Base-by-base conservation (phyloP, 176 grass and related monocot species). In the Raddia guianensis region DNA sequence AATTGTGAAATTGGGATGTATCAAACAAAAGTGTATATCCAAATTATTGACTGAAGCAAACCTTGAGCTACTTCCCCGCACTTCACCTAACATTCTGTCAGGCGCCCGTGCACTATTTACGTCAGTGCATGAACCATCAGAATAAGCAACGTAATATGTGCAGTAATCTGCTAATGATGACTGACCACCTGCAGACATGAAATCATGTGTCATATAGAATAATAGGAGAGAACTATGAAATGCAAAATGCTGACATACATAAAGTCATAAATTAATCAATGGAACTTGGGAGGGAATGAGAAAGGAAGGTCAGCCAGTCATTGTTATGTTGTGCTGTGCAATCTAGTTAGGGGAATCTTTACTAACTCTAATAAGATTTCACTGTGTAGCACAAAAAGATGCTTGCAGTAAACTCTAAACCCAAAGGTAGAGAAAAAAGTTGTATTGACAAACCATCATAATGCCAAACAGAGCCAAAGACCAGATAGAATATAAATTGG, bases 161-260 rank as follows among this genome's bases (percentile, higher is more conserved):
- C 97, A 99, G 82, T 99, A 99, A 84, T 99, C 97, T 71, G 97
- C 97, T 92, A 99, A 91, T 64, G 97, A 99, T 69, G 96, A 98
- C 82, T 98, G 96, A 5, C 96, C 96, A 75, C 96, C 96, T 98
- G 82, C 55, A 82, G 33, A 66, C 49, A 81, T 67, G 18, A 65
- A 85, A 82, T 86, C 14, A 9, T 0, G 7, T 61, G 15, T 74
- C 18, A 86, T 32, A 80, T 73, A 68, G 34, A 52, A 59, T 73
- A 32, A 85, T 62, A 54, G 51, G 52, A 66, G 40, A 59, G 6
- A 82, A 65, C 34, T 59, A 20, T 46, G 9, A 67, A 77, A 19
- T 45, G 46, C 57, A 63, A 21, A 3, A 75, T 75, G 53, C 52
- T 52, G 60, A 49, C 58, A 60, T 66, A 67, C 35, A 85, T 21